These are phyloP conservation scores for Coelastrella sp. DNA, from an alignment of 139 green algal genomes.

Conservation along the genomic window DNA sequence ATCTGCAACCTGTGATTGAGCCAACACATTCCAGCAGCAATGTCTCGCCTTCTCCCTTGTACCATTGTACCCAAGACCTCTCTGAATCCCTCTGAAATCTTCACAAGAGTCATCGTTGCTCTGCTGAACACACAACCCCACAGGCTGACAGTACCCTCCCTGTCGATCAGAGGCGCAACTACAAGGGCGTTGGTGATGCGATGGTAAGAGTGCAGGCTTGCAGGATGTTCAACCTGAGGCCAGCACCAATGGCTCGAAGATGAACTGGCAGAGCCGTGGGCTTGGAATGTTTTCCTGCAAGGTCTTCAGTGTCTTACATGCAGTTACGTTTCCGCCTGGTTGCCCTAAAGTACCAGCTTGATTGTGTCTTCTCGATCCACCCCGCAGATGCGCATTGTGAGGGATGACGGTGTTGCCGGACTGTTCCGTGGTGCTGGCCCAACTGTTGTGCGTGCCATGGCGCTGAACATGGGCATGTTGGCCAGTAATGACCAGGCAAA, in stretches of 20 bases:
- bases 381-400: constrained; percentile 71
- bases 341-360: too few relatives aligned
- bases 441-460: constrained; percentile 97
- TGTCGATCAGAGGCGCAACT: constrained; percentile 20
- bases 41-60: too few relatives aligned
- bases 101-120: neutral
- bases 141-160: constrained; percentile 38
- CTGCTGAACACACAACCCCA: neutral
- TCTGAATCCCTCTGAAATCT: too few relatives aligned
- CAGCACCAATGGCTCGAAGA: neutral
- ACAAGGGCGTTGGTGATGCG: constrained; percentile 35
- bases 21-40: neutral
- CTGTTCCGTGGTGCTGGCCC: constrained; percentile 94
- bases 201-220: constrained; percentile 2
- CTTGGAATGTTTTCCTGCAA: too few relatives aligned
- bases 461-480: constrained; percentile 99
- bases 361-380: neutral
- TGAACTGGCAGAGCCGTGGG: too few relatives aligned
- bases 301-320: too few relatives aligned
- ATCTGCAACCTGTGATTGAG: neutral
- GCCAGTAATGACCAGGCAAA: constrained; percentile 98
- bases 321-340: too few relatives aligned
- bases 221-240: neutral
- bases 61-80: too few relatives aligned
- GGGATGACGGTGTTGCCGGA: constrained; percentile 85